Evolutionary conservation across 768 basidiomycete genomes (phyloP), one percentile per base, ranked within the genome.

Genomic region (Amanita polypyramis): DNA sequence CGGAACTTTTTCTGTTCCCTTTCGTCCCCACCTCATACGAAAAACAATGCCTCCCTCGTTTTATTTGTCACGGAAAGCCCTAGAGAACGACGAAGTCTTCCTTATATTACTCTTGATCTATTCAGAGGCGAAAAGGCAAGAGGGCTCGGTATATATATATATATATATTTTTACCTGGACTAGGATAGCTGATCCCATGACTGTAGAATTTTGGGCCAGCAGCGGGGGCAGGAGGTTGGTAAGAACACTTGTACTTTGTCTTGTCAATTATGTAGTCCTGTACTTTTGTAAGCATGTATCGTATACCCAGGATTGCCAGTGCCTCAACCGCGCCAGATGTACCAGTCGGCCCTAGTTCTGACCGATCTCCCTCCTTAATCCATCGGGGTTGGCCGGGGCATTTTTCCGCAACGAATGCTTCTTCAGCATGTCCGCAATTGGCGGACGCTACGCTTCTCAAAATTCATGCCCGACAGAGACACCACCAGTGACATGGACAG

Each of bases 21-120:
- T 65, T 45, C 70, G 75, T n/a, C 74, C 73, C 2, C 70, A 72
- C 46, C 58, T 77, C 5, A 74, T 76, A 52, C 64, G 62, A 21
- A 74, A 74, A 52, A 48, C 61, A 17, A 65, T 66, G 37, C 69
- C 73, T 0, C 55, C 72, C 7, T 56, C 60, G 0, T 47, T 77
- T 23, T 62, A 69, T 29, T 55, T 76, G 17, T 65, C 63, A 21
- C 61, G 64, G 29, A 59, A 56, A n/a, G 71, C 71, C 1, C 55
- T 75, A 23, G 59, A 59, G 11, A 66, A 61, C 47, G 70, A 71
- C 50, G 66, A 69, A 51, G 65, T 71, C 2, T 69, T 71, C 39
- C 53, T 71, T 33, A 58, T 69, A 21, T 55, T 71, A 25, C 59
- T 63, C 3, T 58, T 70, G 39, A 66, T 71, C 33, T 71, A 70